Percentiles rank a stretch among this genome's conserved stretches.
phyloP scores from a whole-genome alignment of 2,329 filamentous ascomycete species.

The Rhexocercosporidium sp. region DNA sequence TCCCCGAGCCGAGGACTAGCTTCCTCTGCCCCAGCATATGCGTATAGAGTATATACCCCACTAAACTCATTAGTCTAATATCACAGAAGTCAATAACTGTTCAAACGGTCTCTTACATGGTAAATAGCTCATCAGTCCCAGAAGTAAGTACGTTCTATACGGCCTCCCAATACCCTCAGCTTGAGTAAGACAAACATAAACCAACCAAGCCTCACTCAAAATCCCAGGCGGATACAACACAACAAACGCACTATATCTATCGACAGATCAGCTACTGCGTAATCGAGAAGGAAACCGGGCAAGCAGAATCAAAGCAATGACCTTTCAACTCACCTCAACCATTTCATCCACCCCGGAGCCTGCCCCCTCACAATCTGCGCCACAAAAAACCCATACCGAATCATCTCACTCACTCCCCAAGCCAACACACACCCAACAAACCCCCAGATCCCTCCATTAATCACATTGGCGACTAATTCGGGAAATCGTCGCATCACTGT shows the following conservation, averaged over 20 bases:
- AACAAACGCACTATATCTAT: constrained; percentile 10
- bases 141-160: neutral
- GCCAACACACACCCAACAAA: neutral
- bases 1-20: neutral
- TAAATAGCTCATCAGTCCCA: neutral
- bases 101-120: neutral
- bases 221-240: constrained; percentile 6
- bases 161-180: neutral
- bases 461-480: neutral
- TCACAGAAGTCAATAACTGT: neutral
- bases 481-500: constrained; percentile 5
- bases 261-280: neutral
- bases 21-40: constrained; percentile 5
- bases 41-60: neutral
- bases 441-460: constrained; percentile 1
- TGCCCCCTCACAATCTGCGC: constrained; percentile 2
- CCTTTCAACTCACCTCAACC: neutral
- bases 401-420: constrained; percentile 5
- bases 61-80: neutral
- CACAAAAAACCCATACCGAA: constrained; percentile 5
- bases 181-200: neutral
- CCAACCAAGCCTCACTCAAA: constrained; percentile 5
- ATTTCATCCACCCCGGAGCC: constrained; percentile 2
- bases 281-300: too few relatives aligned
- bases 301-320: neutral